phyloP scores from a whole-genome alignment of 495 filamentous ascomycete genomes.

The Penicillium alfredii region DNA sequence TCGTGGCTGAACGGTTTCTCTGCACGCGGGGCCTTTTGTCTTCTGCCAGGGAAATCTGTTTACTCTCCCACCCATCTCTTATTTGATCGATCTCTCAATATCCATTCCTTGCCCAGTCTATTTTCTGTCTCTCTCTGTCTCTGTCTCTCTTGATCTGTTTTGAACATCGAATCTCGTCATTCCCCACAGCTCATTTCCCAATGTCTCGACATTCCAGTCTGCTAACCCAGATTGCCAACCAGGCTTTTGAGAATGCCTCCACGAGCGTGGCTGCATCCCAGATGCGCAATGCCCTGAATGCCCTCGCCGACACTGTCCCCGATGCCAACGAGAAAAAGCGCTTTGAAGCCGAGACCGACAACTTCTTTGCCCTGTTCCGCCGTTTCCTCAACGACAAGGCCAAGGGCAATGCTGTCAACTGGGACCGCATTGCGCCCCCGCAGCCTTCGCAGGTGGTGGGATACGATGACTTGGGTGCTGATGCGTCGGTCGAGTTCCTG shows the following conservation, averaged over 20 bases:
- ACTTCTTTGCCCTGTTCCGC: constrained; percentile 98
- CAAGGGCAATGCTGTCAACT: constrained; percentile 91
- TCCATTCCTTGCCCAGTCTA: too few species aligned
- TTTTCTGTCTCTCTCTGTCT: too few species aligned
- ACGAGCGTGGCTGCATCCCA: constrained; percentile 96
- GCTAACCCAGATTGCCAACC: constrained; percentile 14
- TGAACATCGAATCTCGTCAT: too few species aligned
- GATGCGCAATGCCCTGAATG: constrained; percentile 97
- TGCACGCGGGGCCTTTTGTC: not conserved
- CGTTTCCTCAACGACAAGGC: constrained; percentile 98
- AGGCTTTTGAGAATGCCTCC: constrained; percentile 99
- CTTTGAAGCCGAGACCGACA: constrained; percentile 99
- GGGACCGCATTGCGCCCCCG: constrained; percentile 92
- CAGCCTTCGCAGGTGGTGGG: constrained; percentile 87
- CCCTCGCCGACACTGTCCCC: constrained; percentile 81
- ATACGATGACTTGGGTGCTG: constrained; percentile 79
- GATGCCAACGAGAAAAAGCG: constrained; percentile 78
- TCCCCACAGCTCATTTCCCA: constrained; percentile 3
- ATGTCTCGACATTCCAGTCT: constrained; percentile 5
- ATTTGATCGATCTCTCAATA: too few species aligned
- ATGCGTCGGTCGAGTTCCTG: constrained; percentile 85
- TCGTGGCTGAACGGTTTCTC: too few species aligned
- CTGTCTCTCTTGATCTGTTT: too few species aligned
- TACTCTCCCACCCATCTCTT: too few species aligned
- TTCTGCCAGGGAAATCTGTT: too few species aligned